Evolutionary conservation across 2,329 filamentous ascomycete species (phyloP), one percentile per base, ranked within the genome.

Genomic region (Alternaria consortialis): DNA sequence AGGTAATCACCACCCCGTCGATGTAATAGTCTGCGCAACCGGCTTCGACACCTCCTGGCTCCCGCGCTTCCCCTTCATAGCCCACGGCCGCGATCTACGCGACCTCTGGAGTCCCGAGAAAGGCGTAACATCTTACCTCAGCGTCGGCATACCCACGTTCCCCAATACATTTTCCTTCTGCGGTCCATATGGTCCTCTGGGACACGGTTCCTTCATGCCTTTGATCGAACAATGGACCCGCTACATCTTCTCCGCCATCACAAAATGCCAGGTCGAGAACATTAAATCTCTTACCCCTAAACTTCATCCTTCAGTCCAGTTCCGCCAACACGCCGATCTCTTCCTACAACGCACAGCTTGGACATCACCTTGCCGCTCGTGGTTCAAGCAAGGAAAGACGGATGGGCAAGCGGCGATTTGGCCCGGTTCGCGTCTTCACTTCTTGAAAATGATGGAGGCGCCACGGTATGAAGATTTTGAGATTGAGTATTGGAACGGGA

Each of bases 151-250:
- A n/a, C 79, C 80, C 2, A 69, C 64, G 0, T 82, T 80, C 63
- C 81, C 81, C 5, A 84, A 83, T 66, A 77, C 81, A 58, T 82
- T 82, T 57, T 75, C 71, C 20, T 80, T 80, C 67, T 80, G 78
- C 59, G 81, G 82, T 1, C 67, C 71, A 0, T 70, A 74, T 48
- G 70, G 70, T 0, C 66, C 67, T 3, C 52, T 72, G 0, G 70
- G 62, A 1, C 67, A 74, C 42, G 69, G 70, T 8, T 66, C 63
- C 4, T 68, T 73, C 43, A 67, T 74, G 54, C 69, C 71, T 7
- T 51, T 74, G 1, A 67, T 71, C 25, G 72, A 74, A 36, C 63
- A 68, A 40, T 70, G 65, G 69, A 69, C 69, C 17, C 57, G 63
- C 42, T 73, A 72, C 58, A 71, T 71, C 3, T 66, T 73, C 42